Base-by-base conservation (phyloP, 1,284 basidiomycete genomes). In the Puccinia polysora region DNA sequence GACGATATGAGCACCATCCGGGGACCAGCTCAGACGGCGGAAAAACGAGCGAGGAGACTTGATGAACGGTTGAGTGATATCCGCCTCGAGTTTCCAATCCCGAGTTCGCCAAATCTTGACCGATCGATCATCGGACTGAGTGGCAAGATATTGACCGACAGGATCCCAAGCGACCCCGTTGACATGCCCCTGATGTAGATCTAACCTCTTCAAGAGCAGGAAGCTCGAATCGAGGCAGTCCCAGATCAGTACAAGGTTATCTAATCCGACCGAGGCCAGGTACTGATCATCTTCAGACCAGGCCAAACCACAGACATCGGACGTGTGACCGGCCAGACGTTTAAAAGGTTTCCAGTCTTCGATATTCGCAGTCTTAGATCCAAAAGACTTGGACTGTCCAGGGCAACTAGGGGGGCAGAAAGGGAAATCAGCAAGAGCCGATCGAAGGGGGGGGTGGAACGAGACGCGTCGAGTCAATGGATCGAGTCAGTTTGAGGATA, bases 91-190 rank as follows among this genome's bases (percentile, higher is more conserved):
- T 8, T 84, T 82, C 95, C 96, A 98, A 76, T 95, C 91, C 8
- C 86, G 87, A 0, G 93, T 96, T 75, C 90, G 85, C 96, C 96
- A 99, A 58, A 99, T 89, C 78, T 95, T 95, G 75, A 97, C 90
- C 1, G 90, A 89, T 79, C 91, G 88, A 81, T 98, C 96, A 80
- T 97, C 95, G 14, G 92, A 95, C 77, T 84, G 83, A n/a, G 93
- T 96, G 6, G 93, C 93, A 65, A 99, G 85, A 78, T 88, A 97
- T 80, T 97, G 89, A 56, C 95, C 95, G 4, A 95, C 90, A 0
- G 96, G 95, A 81, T 99, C 96, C 87, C 94, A 99, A 77, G 91
- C 93, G 60, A 99, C 91, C 67, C 96, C 96, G 81, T 99, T 98
- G 76, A 99, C 93, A 79, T 97, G 97, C 4, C 94, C 94, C 77